Conservation (phyloP, 352 stramenopile species). For the Phytopythium aichiense region DNA sequence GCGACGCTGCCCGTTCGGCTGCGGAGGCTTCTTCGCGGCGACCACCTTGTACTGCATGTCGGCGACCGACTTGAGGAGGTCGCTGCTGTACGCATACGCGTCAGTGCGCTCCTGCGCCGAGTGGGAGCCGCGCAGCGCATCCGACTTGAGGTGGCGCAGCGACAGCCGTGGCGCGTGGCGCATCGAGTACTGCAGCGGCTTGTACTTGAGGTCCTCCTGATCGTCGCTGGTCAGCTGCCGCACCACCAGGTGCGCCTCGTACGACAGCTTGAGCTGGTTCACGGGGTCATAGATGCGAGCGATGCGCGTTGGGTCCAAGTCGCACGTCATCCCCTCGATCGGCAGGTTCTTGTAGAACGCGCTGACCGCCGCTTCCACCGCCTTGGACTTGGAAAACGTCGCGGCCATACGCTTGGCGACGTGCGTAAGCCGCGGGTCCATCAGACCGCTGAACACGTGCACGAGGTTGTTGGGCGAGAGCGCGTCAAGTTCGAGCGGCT, state of each 20-base stretch:
- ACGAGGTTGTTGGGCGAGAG: conserved; percentile 30
- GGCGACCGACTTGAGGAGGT: conserved; percentile 5
- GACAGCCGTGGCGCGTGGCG: conserved; percentile 45
- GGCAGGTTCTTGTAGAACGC: conserved; percentile 66
- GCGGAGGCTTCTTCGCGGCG: neutral
- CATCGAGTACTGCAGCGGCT: conserved; percentile 67
- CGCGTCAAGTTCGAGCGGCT: conserved; percentile 37
- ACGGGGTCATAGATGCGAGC: conserved; percentile 62
- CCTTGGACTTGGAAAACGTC: conserved; percentile 33
- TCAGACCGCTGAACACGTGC: conserved; percentile 34
- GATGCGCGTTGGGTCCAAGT: conserved; percentile 56
- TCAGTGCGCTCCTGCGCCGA: conserved; percentile 10
- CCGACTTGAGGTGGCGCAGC: conserved; percentile 26
- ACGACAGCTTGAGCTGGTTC: conserved; percentile 69
- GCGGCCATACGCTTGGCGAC: conserved; percentile 35
- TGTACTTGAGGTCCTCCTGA: conserved; percentile 54
- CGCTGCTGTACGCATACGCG: conserved; percentile 4
- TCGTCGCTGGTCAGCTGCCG: conserved; percentile 30
- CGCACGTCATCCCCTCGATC: conserved; percentile 61
- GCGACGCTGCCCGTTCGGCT: neutral
- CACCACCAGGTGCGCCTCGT: conserved; percentile 62
- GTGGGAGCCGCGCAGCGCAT: conserved; percentile 12
- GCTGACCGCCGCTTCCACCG: conserved; percentile 44
- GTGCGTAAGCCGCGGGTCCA: conserved; percentile 24
- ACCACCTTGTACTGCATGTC: conserved; percentile 7